Evolutionary conservation across 31 red algal genomes (phyloP), one percentile per base, ranked within the genome.

Genomic region (Asparagopsis taxiformis): DNA sequence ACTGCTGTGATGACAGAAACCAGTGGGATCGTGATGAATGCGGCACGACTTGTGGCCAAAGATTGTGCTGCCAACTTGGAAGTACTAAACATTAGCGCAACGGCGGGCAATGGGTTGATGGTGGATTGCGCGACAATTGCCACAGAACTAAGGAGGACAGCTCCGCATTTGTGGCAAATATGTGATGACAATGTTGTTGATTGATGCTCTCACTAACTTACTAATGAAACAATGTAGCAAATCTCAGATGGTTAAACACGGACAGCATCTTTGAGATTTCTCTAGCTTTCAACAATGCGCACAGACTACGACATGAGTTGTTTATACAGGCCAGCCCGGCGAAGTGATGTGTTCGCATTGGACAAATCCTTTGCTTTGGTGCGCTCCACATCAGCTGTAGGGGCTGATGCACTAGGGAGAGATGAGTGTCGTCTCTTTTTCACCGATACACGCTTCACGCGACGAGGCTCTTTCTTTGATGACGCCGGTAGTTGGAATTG

Each of bases 51-150:
- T 48, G 81, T 85, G 3, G 69, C 69, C 36, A 74, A 52, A 34
- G 69, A 50, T 26, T 85, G 70, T 60, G 46, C 70, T 9, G 62
- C 59, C 25, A 85, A 75, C 62, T 70, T 85, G 21, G 81, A 85
- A 48, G 70, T 66, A 51, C 69, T 85, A 0, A 69, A 75, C 55
- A 70, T 75, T 11, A 75, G 81, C 37, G 81, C 70, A 23, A 51
- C 51, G 10, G 49, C 63, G 17, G 54, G 59, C 13, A 68, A 23
- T 22, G 77, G 60, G 3, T 38, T 68, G 34, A 29, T 67, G 67
- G 70, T 85, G 2, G 70, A 85, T 41, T 85, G 81, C 62, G 59
- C 70, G 17, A 67, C 3, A 20, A 74, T 85, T 67, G 65, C 79
- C 1, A 29, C 31, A 29, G 67, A 83, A 50, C 38, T 83, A 20